These are phyloP conservation scores for Cystofilobasidium bisporidii DNA, from an alignment of 768 basidiomycete genomes.

Conservation along the genomic window DNA sequence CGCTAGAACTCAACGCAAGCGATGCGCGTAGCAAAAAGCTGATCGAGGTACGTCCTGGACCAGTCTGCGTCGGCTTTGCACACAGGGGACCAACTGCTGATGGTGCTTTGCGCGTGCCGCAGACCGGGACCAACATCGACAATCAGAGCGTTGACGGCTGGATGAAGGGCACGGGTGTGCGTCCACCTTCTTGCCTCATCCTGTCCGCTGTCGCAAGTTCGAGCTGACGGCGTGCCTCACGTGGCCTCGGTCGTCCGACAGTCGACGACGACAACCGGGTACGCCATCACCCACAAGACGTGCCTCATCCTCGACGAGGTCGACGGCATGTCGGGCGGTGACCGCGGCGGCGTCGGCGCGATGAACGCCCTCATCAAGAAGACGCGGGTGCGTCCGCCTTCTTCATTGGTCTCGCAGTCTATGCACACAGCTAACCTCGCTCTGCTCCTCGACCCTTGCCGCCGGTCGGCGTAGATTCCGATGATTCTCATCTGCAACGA, in stretches of 20 bases:
- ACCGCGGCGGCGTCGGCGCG: slow-evolving; percentile 92
- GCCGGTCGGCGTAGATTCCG: slow-evolving; percentile 54
- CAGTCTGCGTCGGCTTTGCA: too few species aligned
- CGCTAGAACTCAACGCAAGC: slow-evolving; percentile 93
- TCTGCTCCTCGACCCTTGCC: too few species aligned
- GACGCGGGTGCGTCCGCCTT: slow-evolving; percentile 54
- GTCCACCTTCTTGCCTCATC: slow-evolving; percentile 4
- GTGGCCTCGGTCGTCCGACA: slow-evolving; percentile 31
- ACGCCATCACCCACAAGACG: slow-evolving; percentile 64
- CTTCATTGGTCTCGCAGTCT: background rate
- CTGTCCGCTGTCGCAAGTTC: slow-evolving; percentile 46
- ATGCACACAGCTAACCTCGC: too few species aligned
- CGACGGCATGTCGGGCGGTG: slow-evolving; percentile 97
- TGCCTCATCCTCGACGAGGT: slow-evolving; percentile 99
- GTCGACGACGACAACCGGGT: slow-evolving; percentile 59
- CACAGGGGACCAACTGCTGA: too few species aligned
- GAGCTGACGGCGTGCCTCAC: slow-evolving; percentile 25
- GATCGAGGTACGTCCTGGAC: slow-evolving; percentile 71
- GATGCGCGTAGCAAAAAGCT: slow-evolving; percentile 93
- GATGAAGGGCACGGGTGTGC: slow-evolving; percentile 40
- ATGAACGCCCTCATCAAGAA: slow-evolving; percentile 85
- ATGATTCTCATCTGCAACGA: slow-evolving; percentile 98
- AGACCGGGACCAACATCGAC: slow-evolving; percentile 83
- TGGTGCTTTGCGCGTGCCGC: slow-evolving; percentile 1
- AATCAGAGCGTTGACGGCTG: slow-evolving; percentile 83